Evolutionary conservation across 306 rosid species (phyloP).

Genomic region (Casuarina equisetifolia): DNA sequence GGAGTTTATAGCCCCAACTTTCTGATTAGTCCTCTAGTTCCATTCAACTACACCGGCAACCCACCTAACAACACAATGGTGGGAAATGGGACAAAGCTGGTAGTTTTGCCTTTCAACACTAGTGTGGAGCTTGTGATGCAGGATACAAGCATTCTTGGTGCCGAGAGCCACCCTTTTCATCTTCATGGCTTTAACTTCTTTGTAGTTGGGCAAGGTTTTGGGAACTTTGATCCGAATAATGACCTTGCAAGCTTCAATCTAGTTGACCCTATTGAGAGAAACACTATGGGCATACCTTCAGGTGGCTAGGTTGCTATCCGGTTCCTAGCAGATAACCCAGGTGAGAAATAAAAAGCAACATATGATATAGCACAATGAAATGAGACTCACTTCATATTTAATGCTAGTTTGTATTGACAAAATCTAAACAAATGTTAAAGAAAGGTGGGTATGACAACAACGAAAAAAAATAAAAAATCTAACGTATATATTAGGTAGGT

Average conservation of each 20-base stretch:
- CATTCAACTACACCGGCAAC: constrained; percentile 34
- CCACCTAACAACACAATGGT: constrained; percentile 64
- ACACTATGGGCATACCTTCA: constrained; percentile 59
- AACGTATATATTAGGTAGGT: not conserved
- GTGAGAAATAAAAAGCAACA: constrained; percentile 25
- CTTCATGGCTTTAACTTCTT: too few relatives aligned
- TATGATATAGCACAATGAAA: not conserved
- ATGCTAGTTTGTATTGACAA: too few relatives aligned
- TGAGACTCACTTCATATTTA: too few relatives aligned
- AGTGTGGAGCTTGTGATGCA: constrained; percentile 41
- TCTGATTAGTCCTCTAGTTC: too few relatives aligned
- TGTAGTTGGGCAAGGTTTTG: constrained; percentile 46
- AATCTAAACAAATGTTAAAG: too few relatives aligned
- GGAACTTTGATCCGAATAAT: constrained; percentile 52
- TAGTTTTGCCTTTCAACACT: constrained; percentile 57
- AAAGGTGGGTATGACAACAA: too few relatives aligned
- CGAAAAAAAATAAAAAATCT: not conserved
- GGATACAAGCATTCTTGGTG: too few relatives aligned
- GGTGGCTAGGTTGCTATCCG: constrained; percentile 72
- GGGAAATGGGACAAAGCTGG: constrained; percentile 55
- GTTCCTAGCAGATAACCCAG: constrained; percentile 70
- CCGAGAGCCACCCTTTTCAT: too few relatives aligned
- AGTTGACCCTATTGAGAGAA: constrained; percentile 60
- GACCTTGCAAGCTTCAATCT: constrained; percentile 53
- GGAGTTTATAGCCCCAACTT: too few relatives aligned